Percentiles rank a stretch among this genome's conserved stretches.
phyloP scores from a whole-genome alignment of 2,329 filamentous ascomycete species.

The Calonectria honghensis region DNA sequence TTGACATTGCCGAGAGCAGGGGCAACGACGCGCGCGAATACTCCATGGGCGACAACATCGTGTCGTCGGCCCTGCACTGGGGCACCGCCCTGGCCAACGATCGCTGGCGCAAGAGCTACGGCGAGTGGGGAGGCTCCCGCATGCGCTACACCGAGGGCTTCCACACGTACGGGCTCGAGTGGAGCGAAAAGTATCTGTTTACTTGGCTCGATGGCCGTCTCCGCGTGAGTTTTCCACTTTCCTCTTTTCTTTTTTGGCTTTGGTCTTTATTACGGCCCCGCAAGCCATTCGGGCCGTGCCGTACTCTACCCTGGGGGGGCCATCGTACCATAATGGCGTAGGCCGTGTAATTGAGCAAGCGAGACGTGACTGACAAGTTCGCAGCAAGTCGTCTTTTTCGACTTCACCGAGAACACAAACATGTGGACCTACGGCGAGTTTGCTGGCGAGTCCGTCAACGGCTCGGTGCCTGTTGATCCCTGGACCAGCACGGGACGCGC shows the following conservation, averaged over 20 bases:
- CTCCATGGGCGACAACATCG: constrained; percentile 60
- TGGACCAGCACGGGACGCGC: constrained; percentile 62
- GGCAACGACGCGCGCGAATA: constrained; percentile 65
- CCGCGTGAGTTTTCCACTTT: constrained; percentile 57
- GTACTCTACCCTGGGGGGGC: neutral
- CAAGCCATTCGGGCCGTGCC: neutral
- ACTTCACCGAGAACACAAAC: constrained; percentile 59
- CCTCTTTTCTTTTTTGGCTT: neutral
- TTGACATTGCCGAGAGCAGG: constrained; percentile 70
- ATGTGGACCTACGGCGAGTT: constrained; percentile 62
- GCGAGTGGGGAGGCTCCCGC: constrained; percentile 57
- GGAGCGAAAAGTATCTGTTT: constrained; percentile 71
- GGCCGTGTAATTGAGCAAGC: neutral
- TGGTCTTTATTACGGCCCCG: neutral
- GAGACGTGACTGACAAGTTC: neutral
- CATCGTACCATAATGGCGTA: neutral
- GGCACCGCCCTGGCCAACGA: constrained; percentile 57
- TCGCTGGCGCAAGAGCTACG: constrained; percentile 57
- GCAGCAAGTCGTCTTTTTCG: constrained; percentile 53
- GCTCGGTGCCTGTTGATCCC: constrained; percentile 64
- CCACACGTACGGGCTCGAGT: constrained; percentile 71
- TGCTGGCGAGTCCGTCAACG: constrained; percentile 61
- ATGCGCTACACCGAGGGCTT: constrained; percentile 62
- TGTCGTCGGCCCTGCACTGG: constrained; percentile 68
- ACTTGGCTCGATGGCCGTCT: constrained; percentile 69